A percentile compares a stretch with the other conserved stretches of the same genome.
These are phyloP conservation scores for Salvia hispanica DNA, from an alignment of 257 asterid genomes.

Conservation along the genomic window DNA sequence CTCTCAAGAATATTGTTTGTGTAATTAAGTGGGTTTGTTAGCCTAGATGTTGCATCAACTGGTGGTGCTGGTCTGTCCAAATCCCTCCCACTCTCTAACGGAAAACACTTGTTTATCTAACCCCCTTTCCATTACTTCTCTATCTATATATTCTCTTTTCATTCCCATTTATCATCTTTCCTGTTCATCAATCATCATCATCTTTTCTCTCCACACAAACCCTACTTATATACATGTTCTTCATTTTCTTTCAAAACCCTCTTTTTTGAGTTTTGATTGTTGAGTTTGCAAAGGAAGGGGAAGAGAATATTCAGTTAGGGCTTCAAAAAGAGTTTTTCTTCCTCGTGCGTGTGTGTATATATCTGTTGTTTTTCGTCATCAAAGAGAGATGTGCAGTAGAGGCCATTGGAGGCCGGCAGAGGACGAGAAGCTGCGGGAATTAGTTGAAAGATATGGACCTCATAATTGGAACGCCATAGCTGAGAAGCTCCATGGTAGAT, in stretches of 20 bases:
- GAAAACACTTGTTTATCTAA: slow-evolving; percentile 61
- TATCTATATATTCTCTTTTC: slow-evolving; percentile 26
- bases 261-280: background rate
- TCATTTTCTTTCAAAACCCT: background rate
- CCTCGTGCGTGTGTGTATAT: background rate
- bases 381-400: slow-evolving; percentile 60
- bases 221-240: background rate
- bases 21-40: slow-evolving; percentile 45
- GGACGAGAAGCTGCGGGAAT: slow-evolving; percentile 74
- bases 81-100: slow-evolving; percentile 67
- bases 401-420: slow-evolving; percentile 98
- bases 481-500: slow-evolving; percentile 77
- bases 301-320: no score
- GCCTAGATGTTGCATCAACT: slow-evolving; percentile 81
- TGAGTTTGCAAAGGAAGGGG: background rate
- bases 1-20: no score
- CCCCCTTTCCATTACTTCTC: background rate
- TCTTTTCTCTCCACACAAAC: background rate
- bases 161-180: slow-evolving; percentile 24
- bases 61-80: slow-evolving; percentile 74
- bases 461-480: slow-evolving; percentile 98
- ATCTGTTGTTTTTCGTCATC: no score
- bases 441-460: slow-evolving; percentile 88
- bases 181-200: background rate
- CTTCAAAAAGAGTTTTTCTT: slow-evolving; percentile 3